Evolutionary conservation across 225 moss, liverwort and hornwort species (phyloP).

Genomic region (Marchantia paleacea): DNA sequence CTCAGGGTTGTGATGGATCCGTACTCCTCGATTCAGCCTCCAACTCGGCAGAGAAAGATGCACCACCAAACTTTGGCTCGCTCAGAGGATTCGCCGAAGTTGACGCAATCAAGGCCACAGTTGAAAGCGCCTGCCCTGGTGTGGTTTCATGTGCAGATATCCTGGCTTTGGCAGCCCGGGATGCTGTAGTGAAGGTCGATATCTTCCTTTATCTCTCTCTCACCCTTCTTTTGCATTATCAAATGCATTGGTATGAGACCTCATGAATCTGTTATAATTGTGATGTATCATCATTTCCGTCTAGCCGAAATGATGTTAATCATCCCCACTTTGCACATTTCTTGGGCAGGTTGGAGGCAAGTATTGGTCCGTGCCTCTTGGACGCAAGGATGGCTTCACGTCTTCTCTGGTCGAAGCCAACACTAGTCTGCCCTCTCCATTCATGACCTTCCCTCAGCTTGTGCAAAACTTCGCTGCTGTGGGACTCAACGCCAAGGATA

Average conservation of each 20-base stretch:
- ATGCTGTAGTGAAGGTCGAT: background rate
- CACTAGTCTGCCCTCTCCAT: no score
- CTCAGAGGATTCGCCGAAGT: background rate
- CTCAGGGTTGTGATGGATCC: no score
- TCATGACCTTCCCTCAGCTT: no score
- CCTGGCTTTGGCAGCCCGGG: background rate
- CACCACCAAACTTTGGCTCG: background rate
- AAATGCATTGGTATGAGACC: no score
- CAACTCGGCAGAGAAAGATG: background rate
- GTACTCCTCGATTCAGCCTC: no score
- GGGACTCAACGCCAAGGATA: background rate
- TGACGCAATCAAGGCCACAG: background rate
- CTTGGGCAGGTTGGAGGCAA: background rate
- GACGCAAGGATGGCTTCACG: background rate
- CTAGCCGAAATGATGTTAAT: no score
- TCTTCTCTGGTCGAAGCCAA: background rate
- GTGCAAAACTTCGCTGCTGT: no score
- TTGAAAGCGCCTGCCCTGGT: background rate
- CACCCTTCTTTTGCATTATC: no score
- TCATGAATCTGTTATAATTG: no score
- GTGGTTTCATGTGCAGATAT: background rate
- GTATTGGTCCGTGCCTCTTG: slow-evolving; percentile 5
- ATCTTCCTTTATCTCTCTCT: background rate
- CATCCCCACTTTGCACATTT: background rate
- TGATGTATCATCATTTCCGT: no score